Evolutionary conservation across 768 basidiomycete genomes (phyloP), one percentile per base, ranked within the genome.

Genomic region (Neoboletus magnificus): DNA sequence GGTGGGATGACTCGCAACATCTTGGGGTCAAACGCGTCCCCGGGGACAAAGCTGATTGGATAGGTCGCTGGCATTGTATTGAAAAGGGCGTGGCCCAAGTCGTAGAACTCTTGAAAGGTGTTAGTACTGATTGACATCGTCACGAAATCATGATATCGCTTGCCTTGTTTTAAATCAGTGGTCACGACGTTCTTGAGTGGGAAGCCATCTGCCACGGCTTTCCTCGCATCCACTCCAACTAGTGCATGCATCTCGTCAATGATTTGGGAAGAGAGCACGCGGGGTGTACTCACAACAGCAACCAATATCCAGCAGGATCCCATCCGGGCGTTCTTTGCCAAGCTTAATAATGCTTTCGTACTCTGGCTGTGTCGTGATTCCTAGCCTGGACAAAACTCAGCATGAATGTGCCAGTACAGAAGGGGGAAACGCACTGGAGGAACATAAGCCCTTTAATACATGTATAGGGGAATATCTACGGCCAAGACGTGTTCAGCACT

Each of bases 101-200:
- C 72, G 79, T 81, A 82, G 57, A 82, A 87, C 4, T 69, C 85
- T 86, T 42, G n/a, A 39, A 36, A 20, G 22, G 25, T 4, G 30
- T 35, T 8, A 52, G 15, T 3, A 1, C 37, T 4, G 12, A 27
- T 16, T 10, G 23, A 27, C 8, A 32, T 9, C 29, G 29, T 29
- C 29, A 29, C 6, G 29, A 29, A 29, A 29, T 29, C 29, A 29
- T 29, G 29, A 29, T 35, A 7, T 36, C 29, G 4, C 11, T 50
- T 46, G 74, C 79, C 75, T 47, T 70, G 50, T 15, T 61, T 56
- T 16, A 80, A 54, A 57, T 81, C 79, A 4, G 72, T 69, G 4
- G 69, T 69, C 22, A 81, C 56, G 23, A 71, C 64, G 27, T 77
- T 74, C 57, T 66, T 50, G 11, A 71, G 55, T 0, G 77, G 3